Base-by-base conservation (phyloP, 495 filamentous ascomycete genomes). In the Glonium stellatum region DNA sequence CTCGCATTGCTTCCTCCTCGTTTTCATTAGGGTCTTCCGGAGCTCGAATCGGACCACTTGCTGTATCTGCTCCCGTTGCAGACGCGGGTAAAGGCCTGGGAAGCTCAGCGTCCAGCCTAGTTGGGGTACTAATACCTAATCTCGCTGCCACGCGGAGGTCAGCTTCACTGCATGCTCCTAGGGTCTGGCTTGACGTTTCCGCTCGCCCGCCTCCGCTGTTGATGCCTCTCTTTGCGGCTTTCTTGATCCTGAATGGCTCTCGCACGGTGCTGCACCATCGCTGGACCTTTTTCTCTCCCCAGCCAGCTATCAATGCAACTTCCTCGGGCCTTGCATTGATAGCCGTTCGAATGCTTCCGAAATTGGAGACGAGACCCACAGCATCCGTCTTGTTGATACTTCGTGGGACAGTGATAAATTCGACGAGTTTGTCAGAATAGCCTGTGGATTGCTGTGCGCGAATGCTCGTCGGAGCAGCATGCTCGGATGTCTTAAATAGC, bases 381-480 rank as follows among this genome's bases (percentile, higher is more conserved):
- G 95, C 88, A 72, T 99, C 92, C 4, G 91, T 88, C 71, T 95
- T 96, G 71, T 97, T 99, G 65, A 99, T 85, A 34, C 84, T 88
- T 54, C 92, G 78, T 8, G 95, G 91, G 4, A 86, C 83, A 0
- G 95, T 97, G 37, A 97, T 84, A 68, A 97, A 96, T 67, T 97
- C 93, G n/a, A 92, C 84, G 42, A 99, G 76, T 42, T 86, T 86
- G 58, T 96, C 89, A n/a, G 84, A 80, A 66, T 96, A 97, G 13
- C 84, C 82, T 51, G 84, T 86, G 0, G 87, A 81, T 70, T 93
- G 89, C 62, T 90, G 86, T 5, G 89, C 87, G 60, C 83, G 83
- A 69, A 98, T 97, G 12, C 84, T 82, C 1, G 81, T 83, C 9
- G 91, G 88, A 52, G 84, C 83, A 0, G 91, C 87, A 69, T 93